phyloP scores from a whole-genome alignment of 1,284 basidiomycete species.

The Dichomitus squalens region DNA sequence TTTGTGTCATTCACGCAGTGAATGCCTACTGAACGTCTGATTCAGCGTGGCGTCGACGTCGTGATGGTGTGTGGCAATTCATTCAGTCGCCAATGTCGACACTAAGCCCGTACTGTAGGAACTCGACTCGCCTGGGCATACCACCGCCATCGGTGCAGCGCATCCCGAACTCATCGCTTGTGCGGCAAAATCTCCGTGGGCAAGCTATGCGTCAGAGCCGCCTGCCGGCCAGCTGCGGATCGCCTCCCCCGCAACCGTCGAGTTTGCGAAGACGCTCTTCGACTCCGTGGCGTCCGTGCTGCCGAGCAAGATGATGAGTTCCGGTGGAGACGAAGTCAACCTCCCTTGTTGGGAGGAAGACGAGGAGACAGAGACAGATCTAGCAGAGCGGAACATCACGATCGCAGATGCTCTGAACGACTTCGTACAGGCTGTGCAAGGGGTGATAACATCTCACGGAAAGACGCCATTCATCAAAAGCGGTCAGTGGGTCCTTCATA shows the following conservation, averaged over 20 bases:
- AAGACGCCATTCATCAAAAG: conserved; percentile 71
- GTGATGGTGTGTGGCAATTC: conserved; percentile 33
- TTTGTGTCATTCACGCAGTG: too few species aligned
- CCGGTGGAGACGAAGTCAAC: conserved; percentile 85
- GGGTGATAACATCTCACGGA: conserved; percentile 39
- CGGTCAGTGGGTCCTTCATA: conserved; percentile 33
- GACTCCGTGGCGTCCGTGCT: conserved; percentile 42
- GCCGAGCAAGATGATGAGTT: conserved; percentile 63
- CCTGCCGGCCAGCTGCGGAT: conserved; percentile 81
- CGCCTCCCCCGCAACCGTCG: conserved; percentile 45
- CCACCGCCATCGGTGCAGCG: conserved; percentile 60
- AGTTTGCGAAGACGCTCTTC: conserved; percentile 49
- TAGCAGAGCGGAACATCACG: conserved; percentile 48
- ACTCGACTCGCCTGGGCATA: conserved; percentile 79
- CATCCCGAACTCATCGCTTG: conserved; percentile 79
- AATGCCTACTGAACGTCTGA: background rate
- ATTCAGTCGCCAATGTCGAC: too few species aligned
- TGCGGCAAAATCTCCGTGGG: conserved; percentile 60
- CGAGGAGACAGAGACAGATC: conserved; percentile 52
- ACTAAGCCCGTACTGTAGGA: too few species aligned
- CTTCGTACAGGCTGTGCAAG: conserved; percentile 60
- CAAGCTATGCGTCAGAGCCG: conserved; percentile 67
- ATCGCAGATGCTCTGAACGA: conserved; percentile 61
- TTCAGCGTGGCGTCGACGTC: conserved; percentile 77
- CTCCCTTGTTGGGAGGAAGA: conserved; percentile 67